Percentiles rank a stretch among this genome's conserved stretches.
Evolutionary conservation across 352 stramenopile species (phyloP).

Genomic region (Phytophthora idaei): DNA sequence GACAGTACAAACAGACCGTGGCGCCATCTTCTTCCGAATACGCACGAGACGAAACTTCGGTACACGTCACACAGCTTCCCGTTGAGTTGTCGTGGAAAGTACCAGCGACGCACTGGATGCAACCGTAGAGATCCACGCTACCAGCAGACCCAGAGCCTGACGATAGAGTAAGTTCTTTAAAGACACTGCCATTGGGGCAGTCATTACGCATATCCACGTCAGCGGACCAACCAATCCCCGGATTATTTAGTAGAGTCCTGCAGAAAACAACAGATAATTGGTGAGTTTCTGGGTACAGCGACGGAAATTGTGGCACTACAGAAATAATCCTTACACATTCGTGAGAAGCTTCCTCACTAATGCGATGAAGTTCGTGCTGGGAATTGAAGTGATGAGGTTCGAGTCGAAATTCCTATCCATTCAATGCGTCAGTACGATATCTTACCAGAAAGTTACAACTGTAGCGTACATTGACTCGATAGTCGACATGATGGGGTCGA

Average conservation of each 20-base stretch:
- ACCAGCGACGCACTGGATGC: slow-evolving; percentile 66
- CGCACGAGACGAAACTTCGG: slow-evolving; percentile 49
- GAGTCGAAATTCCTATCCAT: slow-evolving; percentile 55
- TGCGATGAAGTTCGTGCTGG: slow-evolving; percentile 54
- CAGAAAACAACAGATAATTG: neutral
- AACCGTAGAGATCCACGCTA: slow-evolving; percentile 48
- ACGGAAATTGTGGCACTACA: too few species aligned
- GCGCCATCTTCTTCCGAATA: slow-evolving; percentile 63
- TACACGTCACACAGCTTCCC: slow-evolving; percentile 46
- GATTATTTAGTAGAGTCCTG: slow-evolving; percentile 59
- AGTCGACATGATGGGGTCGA: slow-evolving; percentile 50
- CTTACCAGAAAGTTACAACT: neutral
- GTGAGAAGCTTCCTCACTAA: slow-evolving; percentile 49
- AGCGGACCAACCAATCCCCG: slow-evolving; percentile 47
- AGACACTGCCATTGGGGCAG: slow-evolving; percentile 67
- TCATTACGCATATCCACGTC: slow-evolving; percentile 41
- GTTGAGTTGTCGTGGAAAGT: slow-evolving; percentile 61
- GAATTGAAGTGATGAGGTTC: slow-evolving; percentile 65
- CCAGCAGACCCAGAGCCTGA: slow-evolving; percentile 7
- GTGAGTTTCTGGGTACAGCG: neutral
- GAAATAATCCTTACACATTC: slow-evolving; percentile 45
- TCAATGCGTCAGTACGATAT: neutral
- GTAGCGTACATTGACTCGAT: slow-evolving; percentile 60
- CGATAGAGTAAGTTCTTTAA: slow-evolving; percentile 41
- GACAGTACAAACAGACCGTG: slow-evolving; percentile 60